phyloP scores from a whole-genome alignment of 106 monocot genomes.

The Narthecium ossifragum region DNA sequence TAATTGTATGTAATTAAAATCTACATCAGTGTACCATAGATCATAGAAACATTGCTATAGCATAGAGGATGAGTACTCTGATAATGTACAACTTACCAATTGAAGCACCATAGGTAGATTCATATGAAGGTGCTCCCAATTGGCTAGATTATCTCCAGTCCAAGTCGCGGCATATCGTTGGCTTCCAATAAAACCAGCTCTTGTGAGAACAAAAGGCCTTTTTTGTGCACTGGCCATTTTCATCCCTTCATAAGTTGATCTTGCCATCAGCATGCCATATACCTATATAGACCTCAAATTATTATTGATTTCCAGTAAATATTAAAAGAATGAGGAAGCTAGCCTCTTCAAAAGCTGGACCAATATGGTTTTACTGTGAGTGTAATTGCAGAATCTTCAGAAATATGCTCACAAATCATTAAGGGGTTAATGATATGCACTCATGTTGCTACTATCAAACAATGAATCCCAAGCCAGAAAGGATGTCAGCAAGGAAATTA shows the following conservation, averaged over 20 bases:
- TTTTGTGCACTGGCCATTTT: constrained; percentile 50
- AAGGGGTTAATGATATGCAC: no score
- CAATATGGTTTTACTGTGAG: no score
- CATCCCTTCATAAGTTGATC: constrained; percentile 96
- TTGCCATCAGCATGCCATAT: constrained; percentile 97
- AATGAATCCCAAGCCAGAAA: background rate
- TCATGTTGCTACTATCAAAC: no score
- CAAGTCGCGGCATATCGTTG: constrained; percentile 98
- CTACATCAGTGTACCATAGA: no score
- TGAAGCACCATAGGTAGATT: constrained; percentile 91
- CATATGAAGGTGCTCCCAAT: constrained; percentile 98
- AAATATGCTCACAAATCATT: no score
- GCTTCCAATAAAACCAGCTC: constrained; percentile 94
- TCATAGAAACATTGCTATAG: no score
- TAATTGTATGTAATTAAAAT: no score
- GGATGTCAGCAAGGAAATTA: constrained; percentile 16
- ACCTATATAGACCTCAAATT: constrained; percentile 39
- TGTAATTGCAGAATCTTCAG: no score
- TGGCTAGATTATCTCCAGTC: constrained; percentile 91
- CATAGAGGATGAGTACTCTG: no score
- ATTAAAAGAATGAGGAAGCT: no score
- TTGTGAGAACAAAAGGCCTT: constrained; percentile 98
- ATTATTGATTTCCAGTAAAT: no score
- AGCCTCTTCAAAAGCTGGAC: no score
- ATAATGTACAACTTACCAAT: constrained; percentile 82